Evolutionary conservation across 140 eudicot species (phyloP), one percentile per base, ranked within the genome.

Genomic region (Anethum foeniculum): DNA sequence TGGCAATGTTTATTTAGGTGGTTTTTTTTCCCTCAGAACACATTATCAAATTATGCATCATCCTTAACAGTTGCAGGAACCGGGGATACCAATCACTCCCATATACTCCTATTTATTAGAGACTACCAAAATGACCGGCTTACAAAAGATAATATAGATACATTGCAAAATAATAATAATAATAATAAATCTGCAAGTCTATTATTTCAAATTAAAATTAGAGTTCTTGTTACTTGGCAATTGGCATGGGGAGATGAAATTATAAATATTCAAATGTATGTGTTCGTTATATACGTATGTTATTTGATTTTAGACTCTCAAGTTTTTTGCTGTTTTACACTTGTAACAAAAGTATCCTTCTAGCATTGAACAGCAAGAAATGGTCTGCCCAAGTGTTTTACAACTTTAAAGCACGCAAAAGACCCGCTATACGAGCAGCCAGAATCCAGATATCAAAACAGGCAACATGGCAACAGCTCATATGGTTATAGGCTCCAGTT

Each of bases 361-460:
- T 51, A 51, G 16, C 58, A 97, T 47, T 15, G 97, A 60, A 89
- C 90, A 74, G 84, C 97, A 67, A 90, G 97, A 92, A 94, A 96
- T 80, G 98, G 95, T 39, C 92, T 94, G 13, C 95, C 92, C 18
- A 90, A 81, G 68, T 89, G 90, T 6, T 94, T 94, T 71, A 94
- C 97, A 0, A 90, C 97, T 94, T 7, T 94, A 92, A 85, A 94
- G 98, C 83, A 92, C 97, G 98, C 97, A 44, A 84, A 78, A 68
- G 88, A 90, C 79, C 98, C 97, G 21, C 85, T 89, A 41, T 85
- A 8, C 3, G 12, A 10, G 86, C 85, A 83, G 23, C 67, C 84
- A 7, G 48, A 9, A 46, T 46, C 15, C 51, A 46, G 51, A 46
- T 46, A 46, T 46, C 51, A 0, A 13, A 13, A 46, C 16, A 41